A percentile compares a stretch with the other conserved stretches of the same genome.
Conservation (phyloP, 352 stramenopile species). For the Globisporangium irregulare region DNA sequence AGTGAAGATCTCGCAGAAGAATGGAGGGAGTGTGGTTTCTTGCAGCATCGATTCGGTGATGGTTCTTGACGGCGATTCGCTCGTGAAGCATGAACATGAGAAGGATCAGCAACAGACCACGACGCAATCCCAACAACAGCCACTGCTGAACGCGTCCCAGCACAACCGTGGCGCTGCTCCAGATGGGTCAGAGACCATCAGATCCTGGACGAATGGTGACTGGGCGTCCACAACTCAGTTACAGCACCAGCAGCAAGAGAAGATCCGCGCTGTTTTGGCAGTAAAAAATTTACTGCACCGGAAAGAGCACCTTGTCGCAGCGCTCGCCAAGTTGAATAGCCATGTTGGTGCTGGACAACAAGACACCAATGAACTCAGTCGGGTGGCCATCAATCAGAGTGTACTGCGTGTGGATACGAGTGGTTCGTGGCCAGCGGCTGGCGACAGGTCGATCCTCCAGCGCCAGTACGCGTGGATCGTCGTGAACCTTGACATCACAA, state of each 20-base stretch:
- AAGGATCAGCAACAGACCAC: conserved; percentile 8
- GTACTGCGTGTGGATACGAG: conserved; percentile 21
- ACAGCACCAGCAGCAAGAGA: conserved; percentile 28
- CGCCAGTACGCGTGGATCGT: conserved; percentile 67
- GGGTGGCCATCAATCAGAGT: conserved; percentile 19
- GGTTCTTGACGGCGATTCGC: conserved; percentile 29
- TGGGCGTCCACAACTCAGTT: neutral
- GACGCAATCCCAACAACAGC: conserved; percentile 9
- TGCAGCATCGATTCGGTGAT: conserved; percentile 58
- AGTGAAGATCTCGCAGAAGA: conserved; percentile 26
- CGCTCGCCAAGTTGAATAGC: conserved; percentile 48
- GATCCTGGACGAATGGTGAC: neutral
- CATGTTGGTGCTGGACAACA: conserved; percentile 14
- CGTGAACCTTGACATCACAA: conserved; percentile 66
- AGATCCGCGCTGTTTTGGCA: conserved; percentile 35
- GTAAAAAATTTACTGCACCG: conserved; percentile 69
- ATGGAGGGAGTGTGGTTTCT: conserved; percentile 23
- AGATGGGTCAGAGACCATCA: too few species aligned
- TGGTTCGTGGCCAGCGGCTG: conserved; percentile 17
- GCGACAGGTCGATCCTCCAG: conserved; percentile 38
- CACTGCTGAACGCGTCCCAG: neutral
- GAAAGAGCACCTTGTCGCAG: conserved; percentile 63
- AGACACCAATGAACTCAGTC: neutral
- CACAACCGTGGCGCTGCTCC: neutral
- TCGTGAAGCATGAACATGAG: conserved; percentile 21